A percentile compares a stretch with the other conserved stretches of the same genome.
Conservation (phyloP, 371 early-diverging fungal genomes). For the Funneliformis caledonium region DNA sequence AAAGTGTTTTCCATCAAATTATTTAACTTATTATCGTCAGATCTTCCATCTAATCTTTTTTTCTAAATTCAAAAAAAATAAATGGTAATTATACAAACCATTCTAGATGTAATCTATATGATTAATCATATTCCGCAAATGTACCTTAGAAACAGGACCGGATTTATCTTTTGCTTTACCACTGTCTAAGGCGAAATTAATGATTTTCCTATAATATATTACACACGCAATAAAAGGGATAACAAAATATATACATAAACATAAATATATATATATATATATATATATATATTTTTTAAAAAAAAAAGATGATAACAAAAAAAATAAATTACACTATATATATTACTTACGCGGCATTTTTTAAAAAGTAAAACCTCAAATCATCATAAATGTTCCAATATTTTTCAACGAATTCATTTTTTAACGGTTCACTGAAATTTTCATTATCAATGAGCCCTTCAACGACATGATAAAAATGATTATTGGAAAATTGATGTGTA, state of each 20-base stretch:
- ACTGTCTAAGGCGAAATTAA: constrained; percentile 17
- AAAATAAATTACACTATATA: background rate
- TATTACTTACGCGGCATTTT: constrained; percentile 62
- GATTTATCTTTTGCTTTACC: constrained; percentile 21
- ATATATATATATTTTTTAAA: background rate
- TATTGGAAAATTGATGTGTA: constrained; percentile 57
- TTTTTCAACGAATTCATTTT: constrained; percentile 65
- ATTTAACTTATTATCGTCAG: constrained; percentile 42
- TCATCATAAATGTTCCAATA: constrained; percentile 83
- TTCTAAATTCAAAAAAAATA: constrained; percentile 39
- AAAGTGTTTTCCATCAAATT: constrained; percentile 58
- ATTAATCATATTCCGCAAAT: background rate
- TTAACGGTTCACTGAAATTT: constrained; percentile 65
- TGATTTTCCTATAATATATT: constrained; percentile 20
- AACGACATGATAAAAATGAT: constrained; percentile 58
- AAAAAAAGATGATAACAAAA: no score
- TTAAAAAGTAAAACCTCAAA: constrained; percentile 78
- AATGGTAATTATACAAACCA: background rate
- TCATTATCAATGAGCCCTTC: constrained; percentile 58
- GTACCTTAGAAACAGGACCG: constrained; percentile 26
- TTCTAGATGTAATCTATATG: background rate
- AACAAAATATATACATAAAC: background rate
- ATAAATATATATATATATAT: no score
- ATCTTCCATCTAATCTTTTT: constrained; percentile 42
- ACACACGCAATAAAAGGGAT: background rate